Base-by-base conservation (phyloP, 2,329 filamentous ascomycete genomes). In the Pseudocercospora pini-densiflorae region DNA sequence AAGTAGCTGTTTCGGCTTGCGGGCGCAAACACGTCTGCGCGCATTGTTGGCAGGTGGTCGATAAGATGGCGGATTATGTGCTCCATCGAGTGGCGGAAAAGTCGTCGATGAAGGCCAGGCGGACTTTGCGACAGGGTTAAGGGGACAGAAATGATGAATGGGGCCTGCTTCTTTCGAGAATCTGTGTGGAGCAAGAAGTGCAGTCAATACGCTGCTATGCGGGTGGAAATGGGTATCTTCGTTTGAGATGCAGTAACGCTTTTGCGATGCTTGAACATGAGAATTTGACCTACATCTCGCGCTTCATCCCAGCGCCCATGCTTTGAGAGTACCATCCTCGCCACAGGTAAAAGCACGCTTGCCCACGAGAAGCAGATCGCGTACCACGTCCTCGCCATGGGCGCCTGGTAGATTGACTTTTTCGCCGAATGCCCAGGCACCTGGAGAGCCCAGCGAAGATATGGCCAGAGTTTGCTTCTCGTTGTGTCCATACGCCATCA, bases 301-400 rank as follows among this genome's bases (percentile, higher is more conserved):
- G 4, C 31, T 23, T 67, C n/a, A 67, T n/a, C 51, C 65, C 7
- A 67, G 61, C 24, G 61, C 49, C 83, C 83, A 85, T 1, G 80
- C 77, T 57, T 79, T 78, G 31, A 85, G 75, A 5, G 73, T 73
- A 8, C 82, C 81, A 68, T 85, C 83, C 73, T 85, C 83, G n/a
- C 83, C 83, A 68, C 81, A 83, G 14, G 79, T 84, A 68, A 80
- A 81, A 19, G 72, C 75, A 45, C 70, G 66, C 58, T 67, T 66
- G 27, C 80, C 79, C 0, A 68, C 59, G 14, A 82, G 78, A 51
- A 81, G 77, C 7, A 84, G 58, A 70, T 84, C 82, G 5, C 83
- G 73, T 1, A 84, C 81, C 14, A 85, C 76, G 59, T 85, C 83
- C 8, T 83, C 82, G 0, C 82, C 81, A 68, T 85, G 83, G 2